Percentiles rank a stretch among this genome's conserved stretches.
These are phyloP conservation scores for Exophiala sp. DNA, from an alignment of 2,329 filamentous ascomycete species.

Conservation along the genomic window DNA sequence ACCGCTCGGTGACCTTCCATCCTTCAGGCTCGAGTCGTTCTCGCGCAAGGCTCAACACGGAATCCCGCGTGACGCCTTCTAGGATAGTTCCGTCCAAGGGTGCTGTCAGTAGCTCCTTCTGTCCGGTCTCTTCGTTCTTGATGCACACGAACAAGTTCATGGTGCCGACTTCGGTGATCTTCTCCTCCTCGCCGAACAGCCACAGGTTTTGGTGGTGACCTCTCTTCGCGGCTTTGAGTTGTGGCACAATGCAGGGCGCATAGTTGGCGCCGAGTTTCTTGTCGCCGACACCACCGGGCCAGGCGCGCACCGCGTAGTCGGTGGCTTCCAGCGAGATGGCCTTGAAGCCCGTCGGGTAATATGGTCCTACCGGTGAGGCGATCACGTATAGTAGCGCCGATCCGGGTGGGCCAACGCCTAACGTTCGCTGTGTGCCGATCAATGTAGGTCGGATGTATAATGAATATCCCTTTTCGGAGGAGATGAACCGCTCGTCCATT, in stretches of 20 bases:
- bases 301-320: conserved; percentile 92
- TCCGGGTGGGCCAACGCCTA: conserved; percentile 87
- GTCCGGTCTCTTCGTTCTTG: conserved; percentile 78
- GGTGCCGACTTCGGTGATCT: conserved; percentile 93
- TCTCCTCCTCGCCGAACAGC: conserved; percentile 94
- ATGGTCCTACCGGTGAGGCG: conserved; percentile 91
- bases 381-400: conserved; percentile 93
- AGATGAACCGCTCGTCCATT: conserved; percentile 86
- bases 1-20: conserved; percentile 84
- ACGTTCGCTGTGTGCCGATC: conserved; percentile 92
- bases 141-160: conserved; percentile 97
- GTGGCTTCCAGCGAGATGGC: conserved; percentile 93
- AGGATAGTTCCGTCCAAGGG: conserved; percentile 95
- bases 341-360: conserved; percentile 98
- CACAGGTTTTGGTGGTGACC: conserved; percentile 98
- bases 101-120: conserved; percentile 91
- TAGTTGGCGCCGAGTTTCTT: conserved; percentile 99
- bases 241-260: conserved; percentile 96
- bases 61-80: conserved; percentile 91
- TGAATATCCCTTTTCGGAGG: conserved; percentile 79
- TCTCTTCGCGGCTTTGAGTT: conserved; percentile 82
- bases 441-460: conserved; percentile 94
- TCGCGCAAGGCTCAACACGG: conserved; percentile 77
- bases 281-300: conserved; percentile 95
- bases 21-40: conserved; percentile 80